Evolutionary conservation across 2,329 filamentous ascomycete genomes (phyloP), one percentile per base, ranked within the genome.

Genomic region (Aureobasidium uvarum): DNA sequence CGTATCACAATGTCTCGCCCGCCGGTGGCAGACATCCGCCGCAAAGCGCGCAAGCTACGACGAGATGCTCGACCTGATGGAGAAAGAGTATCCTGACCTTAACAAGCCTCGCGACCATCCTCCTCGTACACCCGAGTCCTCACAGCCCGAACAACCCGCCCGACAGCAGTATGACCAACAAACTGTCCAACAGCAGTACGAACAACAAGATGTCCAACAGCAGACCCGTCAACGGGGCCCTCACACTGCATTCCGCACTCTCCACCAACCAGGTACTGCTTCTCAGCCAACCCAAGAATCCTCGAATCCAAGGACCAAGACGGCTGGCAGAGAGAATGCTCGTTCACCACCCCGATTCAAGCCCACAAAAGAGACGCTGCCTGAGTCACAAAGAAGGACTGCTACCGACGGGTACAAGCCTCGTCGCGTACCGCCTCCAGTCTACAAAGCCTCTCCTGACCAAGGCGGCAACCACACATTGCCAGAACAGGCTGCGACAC

Each of bases 1-100:
- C 16, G 23, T 39, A n/a, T 5, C 58, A 50, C 58, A 50, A 62
- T 39, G 43, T n/a, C 11, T 62, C 20, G 20, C 28, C 16, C 58
- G 31, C 4, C 39, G 58, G 28, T 62, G 58, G 58, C 58, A 62
- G 45, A 38, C 43, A 3, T 18, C 28, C 2, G 13, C 43, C 14
- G 20, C 6, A 20, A 25, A 39, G 43, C 33, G 43, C 13, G 31
- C n/a, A 13, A 50, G 18, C 58, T 62, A 50, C 43, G 58, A 50
- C 25, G 45, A 62, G 13, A 28, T 62, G 45, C 58, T 62, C 18
- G 28, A 36, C 6, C n/a, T 18, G 4, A 38, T 62, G 58, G 58
- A 62, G 6, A 0, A 3, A 6, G 31, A 62, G 14, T 62, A 38
- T 28, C 43, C 45, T 14, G 31, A 48, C 39, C 45, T 20, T 5